These are phyloP conservation scores for Leucosporidium yakuticum DNA, from an alignment of 768 basidiomycete genomes.

Conservation along the genomic window DNA sequence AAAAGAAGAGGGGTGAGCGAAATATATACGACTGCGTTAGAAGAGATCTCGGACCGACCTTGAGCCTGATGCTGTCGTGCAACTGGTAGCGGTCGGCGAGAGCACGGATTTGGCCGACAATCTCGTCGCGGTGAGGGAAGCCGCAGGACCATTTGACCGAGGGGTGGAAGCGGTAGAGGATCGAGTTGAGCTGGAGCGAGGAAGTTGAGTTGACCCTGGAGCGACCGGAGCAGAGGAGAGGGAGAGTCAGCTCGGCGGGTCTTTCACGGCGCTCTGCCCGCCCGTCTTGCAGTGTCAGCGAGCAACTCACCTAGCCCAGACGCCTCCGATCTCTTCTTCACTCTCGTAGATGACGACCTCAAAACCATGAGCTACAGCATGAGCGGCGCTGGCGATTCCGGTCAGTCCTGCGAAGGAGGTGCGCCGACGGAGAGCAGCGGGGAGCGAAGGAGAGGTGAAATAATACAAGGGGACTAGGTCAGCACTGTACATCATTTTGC, in stretches of 20 bases:
- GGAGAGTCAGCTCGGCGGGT: too few relatives aligned
- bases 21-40: too few relatives aligned
- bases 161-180: conserved; percentile 54
- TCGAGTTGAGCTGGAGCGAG: conserved; percentile 46
- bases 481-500: too few relatives aligned
- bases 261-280: too few relatives aligned
- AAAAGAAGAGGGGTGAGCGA: not conserved
- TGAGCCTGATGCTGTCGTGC: conserved; percentile 49
- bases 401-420: conserved; percentile 50
- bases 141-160: conserved; percentile 47
- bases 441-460: too few relatives aligned
- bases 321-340: conserved; percentile 47
- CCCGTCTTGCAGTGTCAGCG: too few relatives aligned
- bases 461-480: too few relatives aligned
- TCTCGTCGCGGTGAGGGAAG: conserved; percentile 53
- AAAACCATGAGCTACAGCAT: conserved; percentile 53
- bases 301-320: conserved; percentile 45
- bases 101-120: conserved; percentile 48
- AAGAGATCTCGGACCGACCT: too few relatives aligned
- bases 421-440: conserved; percentile 47
- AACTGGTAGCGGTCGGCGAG: conserved; percentile 54
- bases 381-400: conserved; percentile 45
- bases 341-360: conserved; percentile 53
- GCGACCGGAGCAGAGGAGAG: too few relatives aligned
- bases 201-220: conserved; percentile 53